Percentiles rank a stretch among this genome's conserved stretches.
Evolutionary conservation across 768 basidiomycete species (phyloP).

Genomic region (Hortiboletus campestris): DNA sequence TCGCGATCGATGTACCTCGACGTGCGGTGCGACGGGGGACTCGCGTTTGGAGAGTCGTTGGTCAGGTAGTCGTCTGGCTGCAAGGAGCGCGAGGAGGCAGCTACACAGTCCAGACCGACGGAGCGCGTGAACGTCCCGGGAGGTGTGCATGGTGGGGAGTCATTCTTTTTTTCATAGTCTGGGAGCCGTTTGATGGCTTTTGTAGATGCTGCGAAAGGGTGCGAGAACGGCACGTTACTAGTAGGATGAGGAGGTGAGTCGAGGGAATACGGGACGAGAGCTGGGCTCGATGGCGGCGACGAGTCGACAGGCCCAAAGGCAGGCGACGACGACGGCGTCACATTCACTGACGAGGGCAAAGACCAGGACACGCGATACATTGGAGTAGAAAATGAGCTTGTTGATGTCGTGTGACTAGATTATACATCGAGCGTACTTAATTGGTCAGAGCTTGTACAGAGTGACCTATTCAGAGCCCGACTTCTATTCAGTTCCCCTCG

Average conservation of each 20-base stretch:
- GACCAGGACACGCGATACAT: slow-evolving; percentile 3
- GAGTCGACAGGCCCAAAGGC: slow-evolving; percentile 36
- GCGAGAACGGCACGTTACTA: slow-evolving; percentile 12
- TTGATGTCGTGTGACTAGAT: background rate
- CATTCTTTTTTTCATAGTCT: slow-evolving; percentile 42
- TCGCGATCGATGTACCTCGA: slow-evolving; percentile 30
- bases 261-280: slow-evolving; percentile 27
- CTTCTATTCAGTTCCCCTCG: no score
- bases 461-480: no score
- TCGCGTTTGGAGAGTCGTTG: slow-evolving; percentile 8
- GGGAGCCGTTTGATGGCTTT: slow-evolving; percentile 44
- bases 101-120: slow-evolving; percentile 14
- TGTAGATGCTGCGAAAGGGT: slow-evolving; percentile 62
- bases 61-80: slow-evolving; percentile 27
- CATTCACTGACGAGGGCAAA: slow-evolving; percentile 18
- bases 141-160: slow-evolving; percentile 21
- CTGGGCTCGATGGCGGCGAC: slow-evolving; percentile 36
- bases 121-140: slow-evolving; percentile 18
- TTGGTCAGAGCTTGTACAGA: no score
- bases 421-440: no score
- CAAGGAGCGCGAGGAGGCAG: slow-evolving; percentile 15
- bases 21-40: slow-evolving; percentile 11
- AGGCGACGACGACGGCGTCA: slow-evolving; percentile 55
- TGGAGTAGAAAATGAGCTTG: background rate
- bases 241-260: slow-evolving; percentile 29